Evolutionary conservation across 139 green algal species (phyloP).

Genomic region (Edaphochlamys debaryana): DNA sequence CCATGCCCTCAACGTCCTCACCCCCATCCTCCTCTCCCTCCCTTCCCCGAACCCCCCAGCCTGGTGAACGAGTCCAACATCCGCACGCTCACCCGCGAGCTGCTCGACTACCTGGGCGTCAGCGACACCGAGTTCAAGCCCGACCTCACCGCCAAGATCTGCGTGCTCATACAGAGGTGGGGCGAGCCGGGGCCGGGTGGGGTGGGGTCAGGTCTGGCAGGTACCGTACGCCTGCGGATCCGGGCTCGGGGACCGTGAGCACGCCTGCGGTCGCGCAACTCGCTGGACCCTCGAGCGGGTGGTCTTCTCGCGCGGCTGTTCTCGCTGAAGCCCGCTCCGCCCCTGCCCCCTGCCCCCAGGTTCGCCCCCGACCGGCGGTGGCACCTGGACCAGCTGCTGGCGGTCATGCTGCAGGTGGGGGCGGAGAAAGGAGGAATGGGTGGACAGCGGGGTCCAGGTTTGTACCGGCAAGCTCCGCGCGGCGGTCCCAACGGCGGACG

Average conservation of each 20-base stretch:
- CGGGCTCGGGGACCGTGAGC: too few relatives aligned
- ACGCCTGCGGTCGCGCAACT: too few relatives aligned
- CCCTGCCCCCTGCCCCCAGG: neutral
- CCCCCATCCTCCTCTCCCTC: too few relatives aligned
- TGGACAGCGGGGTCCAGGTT: too few relatives aligned
- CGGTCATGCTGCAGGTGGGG: constrained; percentile 78
- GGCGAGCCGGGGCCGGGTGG: neutral
- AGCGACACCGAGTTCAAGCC: constrained; percentile 95
- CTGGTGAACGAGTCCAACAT: constrained; percentile 70
- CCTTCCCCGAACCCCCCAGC: neutral
- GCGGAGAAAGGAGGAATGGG: neutral
- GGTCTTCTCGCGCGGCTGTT: neutral
- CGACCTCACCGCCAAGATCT: constrained; percentile 94
- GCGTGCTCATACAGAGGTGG: constrained; percentile 87
- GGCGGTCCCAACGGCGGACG: too few relatives aligned
- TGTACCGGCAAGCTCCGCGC: too few relatives aligned
- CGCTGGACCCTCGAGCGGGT: too few relatives aligned
- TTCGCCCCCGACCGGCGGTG: constrained; percentile 89
- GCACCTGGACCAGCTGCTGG: constrained; percentile 91
- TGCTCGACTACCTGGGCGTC: constrained; percentile 95
- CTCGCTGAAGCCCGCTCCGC: neutral
- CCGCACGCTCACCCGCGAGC: constrained; percentile 76
- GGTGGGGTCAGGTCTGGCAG: too few relatives aligned
- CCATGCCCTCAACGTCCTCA: too few relatives aligned
- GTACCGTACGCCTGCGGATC: too few relatives aligned